A percentile compares a stretch with the other conserved stretches of the same genome.
Evolutionary conservation across 2,329 filamentous ascomycete genomes (phyloP).

Genomic region (Parafenestella ontariensis): DNA sequence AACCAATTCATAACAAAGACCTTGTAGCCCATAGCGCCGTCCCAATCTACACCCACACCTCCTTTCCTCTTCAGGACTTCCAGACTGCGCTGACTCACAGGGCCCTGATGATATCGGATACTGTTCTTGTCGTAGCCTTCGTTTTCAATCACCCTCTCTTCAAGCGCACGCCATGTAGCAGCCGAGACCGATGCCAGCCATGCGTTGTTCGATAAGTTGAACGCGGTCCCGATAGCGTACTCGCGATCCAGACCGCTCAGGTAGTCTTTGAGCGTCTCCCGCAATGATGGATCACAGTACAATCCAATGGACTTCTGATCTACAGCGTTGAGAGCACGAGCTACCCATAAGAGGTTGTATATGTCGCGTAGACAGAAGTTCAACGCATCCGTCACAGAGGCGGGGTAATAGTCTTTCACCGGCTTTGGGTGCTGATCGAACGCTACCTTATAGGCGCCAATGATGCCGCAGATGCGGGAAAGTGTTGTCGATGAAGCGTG

Average conservation of each 20-base stretch:
- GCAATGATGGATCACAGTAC: conserved; percentile 56
- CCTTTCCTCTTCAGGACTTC: conserved; percentile 67
- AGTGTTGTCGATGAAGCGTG: conserved; percentile 67
- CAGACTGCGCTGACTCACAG: conserved; percentile 73
- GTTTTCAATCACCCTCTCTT: conserved; percentile 53
- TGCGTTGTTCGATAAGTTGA: conserved; percentile 57
- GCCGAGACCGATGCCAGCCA: conserved; percentile 56
- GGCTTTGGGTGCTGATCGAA: conserved; percentile 69
- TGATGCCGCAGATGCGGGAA: conserved; percentile 72
- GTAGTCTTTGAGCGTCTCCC: conserved; percentile 53
- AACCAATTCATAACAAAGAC: conserved; percentile 74
- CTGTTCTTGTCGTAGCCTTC: conserved; percentile 26
- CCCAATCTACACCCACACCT: conserved; percentile 72
- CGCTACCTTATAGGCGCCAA: conserved; percentile 75
- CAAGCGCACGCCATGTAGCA: conserved; percentile 56
- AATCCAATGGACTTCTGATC: conserved; percentile 69
- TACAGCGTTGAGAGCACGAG: conserved; percentile 69
- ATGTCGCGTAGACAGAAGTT: conserved; percentile 88
- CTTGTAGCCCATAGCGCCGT: conserved; percentile 78
- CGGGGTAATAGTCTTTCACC: conserved; percentile 44
- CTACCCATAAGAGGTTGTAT: conserved; percentile 83
- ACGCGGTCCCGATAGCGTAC: conserved; percentile 50
- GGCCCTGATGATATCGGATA: conserved; percentile 52
- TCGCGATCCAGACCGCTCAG: conserved; percentile 49
- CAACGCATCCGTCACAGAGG: conserved; percentile 62